A percentile compares a stretch with the other conserved stretches of the same genome.
Conservation (phyloP, 2,329 filamentous ascomycete genomes). For the Aspergillus persii region DNA sequence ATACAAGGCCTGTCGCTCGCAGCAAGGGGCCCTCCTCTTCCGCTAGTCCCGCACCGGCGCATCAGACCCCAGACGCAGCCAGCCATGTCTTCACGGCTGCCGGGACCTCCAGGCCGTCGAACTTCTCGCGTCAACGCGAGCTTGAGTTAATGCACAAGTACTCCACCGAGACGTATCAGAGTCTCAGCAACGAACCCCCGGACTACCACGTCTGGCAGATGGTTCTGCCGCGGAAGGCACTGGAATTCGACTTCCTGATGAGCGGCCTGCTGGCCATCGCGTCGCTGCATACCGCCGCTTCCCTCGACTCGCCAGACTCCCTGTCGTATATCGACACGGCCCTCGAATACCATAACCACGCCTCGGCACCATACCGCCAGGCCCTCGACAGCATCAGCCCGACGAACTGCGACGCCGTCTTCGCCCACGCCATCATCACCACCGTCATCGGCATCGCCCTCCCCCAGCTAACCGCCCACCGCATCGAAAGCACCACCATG, state of each 20-base stretch:
- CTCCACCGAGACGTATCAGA: slow-evolving; percentile 47
- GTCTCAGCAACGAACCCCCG: slow-evolving; percentile 34
- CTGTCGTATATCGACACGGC: slow-evolving; percentile 37
- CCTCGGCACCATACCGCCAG: slow-evolving; percentile 34
- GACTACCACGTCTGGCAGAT: slow-evolving; percentile 40
- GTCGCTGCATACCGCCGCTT: slow-evolving; percentile 40
- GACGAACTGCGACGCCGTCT: slow-evolving; percentile 37
- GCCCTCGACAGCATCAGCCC: slow-evolving; percentile 36
- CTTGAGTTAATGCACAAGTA: slow-evolving; percentile 55
- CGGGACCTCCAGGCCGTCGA: slow-evolving; percentile 6
- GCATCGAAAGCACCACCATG: slow-evolving; percentile 30
- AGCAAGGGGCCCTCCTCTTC: slow-evolving; percentile 6
- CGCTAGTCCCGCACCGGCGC: slow-evolving; percentile 6
- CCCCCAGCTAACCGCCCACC: slow-evolving; percentile 30
- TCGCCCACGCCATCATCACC: slow-evolving; percentile 38
- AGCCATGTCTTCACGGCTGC: not conserved
- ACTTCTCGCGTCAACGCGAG: slow-evolving; percentile 31
- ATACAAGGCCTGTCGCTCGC: slow-evolving; percentile 22
- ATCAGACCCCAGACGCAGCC: not conserved
- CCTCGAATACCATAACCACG: slow-evolving; percentile 36
- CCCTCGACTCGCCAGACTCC: slow-evolving; percentile 26
- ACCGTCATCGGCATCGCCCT: slow-evolving; percentile 36
- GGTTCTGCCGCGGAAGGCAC: slow-evolving; percentile 39
- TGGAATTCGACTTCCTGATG: slow-evolving; percentile 43
- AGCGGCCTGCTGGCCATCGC: slow-evolving; percentile 42